phyloP scores from a whole-genome alignment of 495 filamentous ascomycete genomes.

The Hypoxylon trugodes region DNA sequence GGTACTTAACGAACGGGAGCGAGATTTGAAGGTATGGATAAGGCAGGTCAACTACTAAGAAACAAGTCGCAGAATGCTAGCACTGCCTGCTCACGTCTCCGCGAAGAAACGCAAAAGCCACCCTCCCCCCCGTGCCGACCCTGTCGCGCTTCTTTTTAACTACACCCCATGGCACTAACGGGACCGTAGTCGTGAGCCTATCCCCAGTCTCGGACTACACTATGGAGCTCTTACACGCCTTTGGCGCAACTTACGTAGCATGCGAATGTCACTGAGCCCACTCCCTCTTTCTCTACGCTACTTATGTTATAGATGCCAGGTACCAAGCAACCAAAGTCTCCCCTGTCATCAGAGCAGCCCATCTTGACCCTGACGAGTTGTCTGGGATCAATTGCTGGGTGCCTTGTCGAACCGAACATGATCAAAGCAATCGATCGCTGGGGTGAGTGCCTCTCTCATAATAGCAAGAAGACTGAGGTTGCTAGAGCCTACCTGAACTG shows the following conservation, averaged over 20 bases:
- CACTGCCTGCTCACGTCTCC: constrained; percentile 38
- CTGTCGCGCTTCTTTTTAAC: constrained; percentile 31
- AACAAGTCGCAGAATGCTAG: constrained; percentile 31
- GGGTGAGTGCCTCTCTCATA: constrained; percentile 34
- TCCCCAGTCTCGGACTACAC: constrained; percentile 23
- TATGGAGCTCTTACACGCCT: constrained; percentile 21
- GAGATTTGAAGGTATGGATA: constrained; percentile 28
- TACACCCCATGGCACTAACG: constrained; percentile 18
- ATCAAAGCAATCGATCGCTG: constrained; percentile 40
- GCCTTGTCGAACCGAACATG: constrained; percentile 37
- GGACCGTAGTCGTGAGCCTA: constrained; percentile 14
- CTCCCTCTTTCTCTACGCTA: constrained; percentile 14
- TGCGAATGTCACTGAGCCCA: constrained; percentile 19
- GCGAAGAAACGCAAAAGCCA: constrained; percentile 38
- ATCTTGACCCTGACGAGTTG: constrained; percentile 14
- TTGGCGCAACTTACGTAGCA: constrained; percentile 30
- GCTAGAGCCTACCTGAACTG: constrained; percentile 19
- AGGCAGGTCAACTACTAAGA: constrained; percentile 39
- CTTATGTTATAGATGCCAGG: constrained; percentile 39
- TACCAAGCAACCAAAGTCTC: constrained; percentile 32
- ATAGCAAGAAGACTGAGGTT: background rate
- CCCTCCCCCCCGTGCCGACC: constrained; percentile 34
- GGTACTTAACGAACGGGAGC: constrained; percentile 10
- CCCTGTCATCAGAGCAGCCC: constrained; percentile 32
- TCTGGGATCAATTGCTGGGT: constrained; percentile 38